Evolutionary conservation across 1,284 basidiomycete genomes (phyloP).

Genomic region (Puccinia triticina): DNA sequence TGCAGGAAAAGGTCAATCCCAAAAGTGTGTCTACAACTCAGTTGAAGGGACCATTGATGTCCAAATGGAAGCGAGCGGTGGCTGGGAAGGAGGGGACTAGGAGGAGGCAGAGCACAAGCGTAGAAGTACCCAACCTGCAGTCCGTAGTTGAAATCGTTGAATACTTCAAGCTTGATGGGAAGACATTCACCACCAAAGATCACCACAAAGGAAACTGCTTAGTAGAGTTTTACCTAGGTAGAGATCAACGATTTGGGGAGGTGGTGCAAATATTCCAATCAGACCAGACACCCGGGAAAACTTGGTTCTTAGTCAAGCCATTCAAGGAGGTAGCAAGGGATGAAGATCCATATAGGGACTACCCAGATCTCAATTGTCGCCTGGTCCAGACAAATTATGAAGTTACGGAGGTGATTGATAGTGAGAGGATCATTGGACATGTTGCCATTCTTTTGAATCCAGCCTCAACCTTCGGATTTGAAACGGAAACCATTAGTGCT

Average conservation of each 20-base stretch:
- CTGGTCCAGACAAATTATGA: too few species aligned
- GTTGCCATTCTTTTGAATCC: too few species aligned
- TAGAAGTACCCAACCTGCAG: too few species aligned
- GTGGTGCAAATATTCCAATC: conserved; percentile 1
- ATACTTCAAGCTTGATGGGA: too few species aligned
- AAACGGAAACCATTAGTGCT: too few species aligned
- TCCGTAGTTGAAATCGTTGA: too few species aligned
- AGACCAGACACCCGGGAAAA: neutral
- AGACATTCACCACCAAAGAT: neutral
- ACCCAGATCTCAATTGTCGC: too few species aligned
- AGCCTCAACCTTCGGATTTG: too few species aligned
- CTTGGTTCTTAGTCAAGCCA: neutral
- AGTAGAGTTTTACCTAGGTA: too few species aligned
- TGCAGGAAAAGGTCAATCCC: neutral
- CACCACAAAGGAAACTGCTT: neutral
- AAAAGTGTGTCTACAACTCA: neutral
- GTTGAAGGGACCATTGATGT: neutral
- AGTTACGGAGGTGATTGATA: too few species aligned
- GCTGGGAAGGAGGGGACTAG: neutral
- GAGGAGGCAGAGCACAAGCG: neutral
- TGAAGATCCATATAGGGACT: neutral
- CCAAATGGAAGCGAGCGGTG: neutral
- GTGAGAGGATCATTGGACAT: too few species aligned
- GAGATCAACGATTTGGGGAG: neutral
- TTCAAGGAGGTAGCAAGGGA: neutral